A percentile compares a stretch with the other conserved stretches of the same genome.
These are phyloP conservation scores for Echinosophora koreensis DNA, from an alignment of 306 rosid species.

Conservation along the genomic window DNA sequence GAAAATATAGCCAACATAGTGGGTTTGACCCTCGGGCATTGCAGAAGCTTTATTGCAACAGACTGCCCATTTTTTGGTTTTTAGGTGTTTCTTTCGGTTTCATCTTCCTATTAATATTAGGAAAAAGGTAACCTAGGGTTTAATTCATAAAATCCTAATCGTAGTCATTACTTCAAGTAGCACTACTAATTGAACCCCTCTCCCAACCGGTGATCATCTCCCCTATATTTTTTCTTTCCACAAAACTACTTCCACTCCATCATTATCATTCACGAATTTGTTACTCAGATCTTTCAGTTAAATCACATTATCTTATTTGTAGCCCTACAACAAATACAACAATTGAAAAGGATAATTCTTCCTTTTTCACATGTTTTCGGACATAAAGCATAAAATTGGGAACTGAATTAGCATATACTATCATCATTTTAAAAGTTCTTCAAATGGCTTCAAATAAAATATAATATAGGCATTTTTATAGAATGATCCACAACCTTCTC, in stretches of 20 bases:
- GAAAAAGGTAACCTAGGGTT: not conserved
- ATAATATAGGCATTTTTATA: not conserved
- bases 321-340: slow-evolving; percentile 9
- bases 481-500: not conserved
- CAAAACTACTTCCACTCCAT: slow-evolving; percentile 8
- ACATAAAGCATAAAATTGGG: slow-evolving; percentile 20
- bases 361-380: not conserved
- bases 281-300: slow-evolving; percentile 22
- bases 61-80: not conserved
- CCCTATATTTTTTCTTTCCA: not conserved
- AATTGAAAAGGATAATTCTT: slow-evolving; percentile 18
- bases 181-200: not conserved
- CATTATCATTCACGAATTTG: slow-evolving; percentile 26
- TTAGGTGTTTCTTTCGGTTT: too few species aligned
- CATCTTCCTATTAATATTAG: not conserved
- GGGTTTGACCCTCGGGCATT: not conserved
- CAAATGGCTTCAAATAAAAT: slow-evolving; percentile 17
- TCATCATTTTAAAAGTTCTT: slow-evolving; percentile 1
- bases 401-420: not conserved
- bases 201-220: not conserved
- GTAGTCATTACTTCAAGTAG: slow-evolving; percentile 12
- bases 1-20: not conserved
- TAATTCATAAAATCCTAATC: slow-evolving; percentile 1
- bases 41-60: not conserved
- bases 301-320: slow-evolving; percentile 25